These are phyloP conservation scores for Escallonia rubra DNA, from an alignment of 129 eudicot species.

Conservation along the genomic window DNA sequence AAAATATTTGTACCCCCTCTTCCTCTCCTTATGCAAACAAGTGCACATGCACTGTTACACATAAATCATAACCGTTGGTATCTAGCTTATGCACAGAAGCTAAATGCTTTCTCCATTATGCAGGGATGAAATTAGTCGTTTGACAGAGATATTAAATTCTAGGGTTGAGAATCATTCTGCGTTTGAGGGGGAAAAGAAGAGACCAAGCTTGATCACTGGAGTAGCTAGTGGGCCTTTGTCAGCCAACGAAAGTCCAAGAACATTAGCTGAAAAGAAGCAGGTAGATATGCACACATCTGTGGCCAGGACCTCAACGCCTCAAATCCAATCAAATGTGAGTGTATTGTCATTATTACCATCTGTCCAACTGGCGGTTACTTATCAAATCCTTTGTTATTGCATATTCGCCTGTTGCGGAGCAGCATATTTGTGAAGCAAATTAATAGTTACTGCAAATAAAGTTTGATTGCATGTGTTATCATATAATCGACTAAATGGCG, in stretches of 20 bases:
- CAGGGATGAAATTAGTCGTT: constrained; percentile 74
- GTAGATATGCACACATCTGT: constrained; percentile 28
- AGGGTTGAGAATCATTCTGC: constrained; percentile 40
- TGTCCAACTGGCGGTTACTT: background rate
- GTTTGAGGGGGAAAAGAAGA: constrained; percentile 34
- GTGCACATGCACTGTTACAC: too few species aligned
- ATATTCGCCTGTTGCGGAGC: constrained; percentile 9
- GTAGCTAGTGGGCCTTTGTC: constrained; percentile 21
- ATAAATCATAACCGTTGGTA: too few species aligned
- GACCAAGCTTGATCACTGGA: constrained; percentile 20
- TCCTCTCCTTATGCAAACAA: too few species aligned
- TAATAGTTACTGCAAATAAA: too few species aligned
- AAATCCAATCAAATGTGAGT: constrained; percentile 42
- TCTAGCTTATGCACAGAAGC: background rate
- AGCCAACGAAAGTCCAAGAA: constrained; percentile 23
- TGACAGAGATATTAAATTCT: constrained; percentile 78
- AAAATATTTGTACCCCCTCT: too few species aligned
- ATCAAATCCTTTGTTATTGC: background rate
- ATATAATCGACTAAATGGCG: too few species aligned
- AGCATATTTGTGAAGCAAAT: background rate
- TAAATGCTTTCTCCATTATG: constrained; percentile 12
- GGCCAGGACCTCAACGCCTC: constrained; percentile 40
- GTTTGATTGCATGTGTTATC: too few species aligned
- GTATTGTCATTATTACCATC: background rate
- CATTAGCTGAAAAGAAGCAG: constrained; percentile 27